Base-by-base conservation (phyloP, 805 yeast genomes). In the Ogataea sp. region DNA sequence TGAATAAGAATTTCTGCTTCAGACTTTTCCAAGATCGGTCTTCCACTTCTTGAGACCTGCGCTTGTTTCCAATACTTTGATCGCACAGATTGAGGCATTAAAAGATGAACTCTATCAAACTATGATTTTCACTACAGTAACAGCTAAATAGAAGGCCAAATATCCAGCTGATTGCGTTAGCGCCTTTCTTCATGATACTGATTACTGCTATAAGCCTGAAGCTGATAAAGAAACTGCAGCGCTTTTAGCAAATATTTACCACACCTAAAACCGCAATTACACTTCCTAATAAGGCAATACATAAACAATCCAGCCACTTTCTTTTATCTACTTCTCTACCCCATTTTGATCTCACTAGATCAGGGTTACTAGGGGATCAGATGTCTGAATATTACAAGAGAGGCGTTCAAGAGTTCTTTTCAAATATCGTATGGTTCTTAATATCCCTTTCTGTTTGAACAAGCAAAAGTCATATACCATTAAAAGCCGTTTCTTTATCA, bases 1-100 rank as follows among this genome's bases (percentile, higher is more conserved):
- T 70, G 77, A 1, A 80, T 74, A 2, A 67, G 52, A 2, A 79
- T 56, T 45, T 75, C 78, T 28, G 63, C 59, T 50, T 82, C 89
- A 32, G 44, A 36, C 2, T 45, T 41, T 5, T 35, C 15, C 5
- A 53, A 36, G 4, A 47, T 28, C 0, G 66, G 66, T 33, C 66
- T 39, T 7, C 64, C 65, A 38, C 64, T 54, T 1, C 55, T 39
- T 1, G 63, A 50, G 4, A 61, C 42, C 9, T 20, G 27, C 2
- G 46, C 46, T 15, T 27, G 31, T 16, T 47, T 44, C 61, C 63
- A 59, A 38, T 43, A 43, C 2, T 33, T 36, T 11, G 51, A 46
- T 20, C 32, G 24, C 15, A 34, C 17, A 6, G 23, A 34, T 7
- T 18, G 21, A 6, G 4, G 33, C 33, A 30, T 26, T 10, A 23